phyloP scores from a whole-genome alignment of 2,329 filamentous ascomycete genomes.

The Calonectria ilicicola region DNA sequence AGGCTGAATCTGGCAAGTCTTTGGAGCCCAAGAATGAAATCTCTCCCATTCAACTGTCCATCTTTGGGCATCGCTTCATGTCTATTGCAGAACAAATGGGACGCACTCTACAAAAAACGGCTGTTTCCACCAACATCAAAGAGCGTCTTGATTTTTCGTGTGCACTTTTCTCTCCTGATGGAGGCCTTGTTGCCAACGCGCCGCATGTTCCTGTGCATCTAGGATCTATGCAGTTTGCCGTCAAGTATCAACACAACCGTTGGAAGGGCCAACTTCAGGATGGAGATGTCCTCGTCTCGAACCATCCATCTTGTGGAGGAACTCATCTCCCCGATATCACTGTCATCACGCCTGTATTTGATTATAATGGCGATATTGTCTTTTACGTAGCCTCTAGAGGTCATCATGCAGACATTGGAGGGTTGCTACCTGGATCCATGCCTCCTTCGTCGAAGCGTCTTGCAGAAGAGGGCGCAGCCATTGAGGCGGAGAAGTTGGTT shows the following conservation, averaged over 20 bases:
- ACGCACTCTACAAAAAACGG: conserved; percentile 81
- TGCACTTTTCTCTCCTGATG: conserved; percentile 80
- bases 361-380: conserved; percentile 47
- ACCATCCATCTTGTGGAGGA: conserved; percentile 50
- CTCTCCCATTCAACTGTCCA: conserved; percentile 79
- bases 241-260: conserved; percentile 75
- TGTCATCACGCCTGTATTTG: conserved; percentile 70
- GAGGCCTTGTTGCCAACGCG: conserved; percentile 79
- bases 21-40: conserved; percentile 50
- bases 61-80: conserved; percentile 87
- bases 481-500: conserved; percentile 78
- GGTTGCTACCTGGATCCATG: conserved; percentile 86
- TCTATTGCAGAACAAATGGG: conserved; percentile 89
- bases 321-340: conserved; percentile 55
- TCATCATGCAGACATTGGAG: conserved; percentile 68
- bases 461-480: conserved; percentile 73
- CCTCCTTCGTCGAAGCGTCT: conserved; percentile 78
- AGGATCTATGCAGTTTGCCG: conserved; percentile 84
- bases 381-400: conserved; percentile 46
- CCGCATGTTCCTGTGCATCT: conserved; percentile 83
- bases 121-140: conserved; percentile 83
- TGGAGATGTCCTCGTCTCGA: conserved; percentile 53
- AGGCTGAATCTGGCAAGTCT: conserved; percentile 1
- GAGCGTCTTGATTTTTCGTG: conserved; percentile 86
- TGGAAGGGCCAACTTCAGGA: conserved; percentile 64